These are phyloP conservation scores for Peronosclerospora sorghi DNA, from an alignment of 352 stramenopile species.

Conservation along the genomic window DNA sequence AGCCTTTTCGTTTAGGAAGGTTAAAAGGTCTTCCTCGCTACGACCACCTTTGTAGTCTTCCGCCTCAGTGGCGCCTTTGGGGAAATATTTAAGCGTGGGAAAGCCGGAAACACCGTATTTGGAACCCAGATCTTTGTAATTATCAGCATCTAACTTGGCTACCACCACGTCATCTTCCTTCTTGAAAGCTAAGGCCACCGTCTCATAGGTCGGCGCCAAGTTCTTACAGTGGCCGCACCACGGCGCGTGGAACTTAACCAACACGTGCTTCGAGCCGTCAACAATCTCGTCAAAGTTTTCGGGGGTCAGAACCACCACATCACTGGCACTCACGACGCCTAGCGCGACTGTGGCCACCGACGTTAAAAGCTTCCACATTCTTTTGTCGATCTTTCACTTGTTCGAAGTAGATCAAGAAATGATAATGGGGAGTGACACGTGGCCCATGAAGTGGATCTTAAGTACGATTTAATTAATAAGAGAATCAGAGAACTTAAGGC, in stretches of 20 bases:
- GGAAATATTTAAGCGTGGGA: constrained; percentile 90
- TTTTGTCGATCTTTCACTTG: constrained; percentile 1
- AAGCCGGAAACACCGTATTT: constrained; percentile 87
- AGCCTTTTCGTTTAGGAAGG: constrained; percentile 70
- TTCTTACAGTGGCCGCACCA: constrained; percentile 89
- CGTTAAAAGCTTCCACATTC: constrained; percentile 54
- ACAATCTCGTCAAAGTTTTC: constrained; percentile 78
- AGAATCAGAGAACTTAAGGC: constrained; percentile 1
- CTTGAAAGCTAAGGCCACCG: constrained; percentile 82
- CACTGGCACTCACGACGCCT: constrained; percentile 44
- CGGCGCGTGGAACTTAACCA: constrained; percentile 87
- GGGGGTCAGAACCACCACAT: constrained; percentile 69
- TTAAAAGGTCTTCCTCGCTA: constrained; percentile 67
- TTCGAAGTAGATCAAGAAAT: constrained; percentile 21
- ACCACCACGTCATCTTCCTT: constrained; percentile 77
- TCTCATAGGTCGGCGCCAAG: constrained; percentile 69
- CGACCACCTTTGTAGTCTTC: constrained; percentile 84
- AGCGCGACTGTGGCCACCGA: constrained; percentile 33
- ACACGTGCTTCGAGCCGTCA: constrained; percentile 74
- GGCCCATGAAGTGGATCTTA: constrained; percentile 3
- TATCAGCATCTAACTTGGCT: constrained; percentile 86
- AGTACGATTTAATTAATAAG: constrained; percentile 4
- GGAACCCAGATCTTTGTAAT: constrained; percentile 63
- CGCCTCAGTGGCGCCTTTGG: constrained; percentile 54
- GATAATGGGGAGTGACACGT: constrained; percentile 27